Percentiles rank a stretch among this genome's conserved stretches.
Conservation (phyloP, 768 basidiomycete species). For the Russula sp. region DNA sequence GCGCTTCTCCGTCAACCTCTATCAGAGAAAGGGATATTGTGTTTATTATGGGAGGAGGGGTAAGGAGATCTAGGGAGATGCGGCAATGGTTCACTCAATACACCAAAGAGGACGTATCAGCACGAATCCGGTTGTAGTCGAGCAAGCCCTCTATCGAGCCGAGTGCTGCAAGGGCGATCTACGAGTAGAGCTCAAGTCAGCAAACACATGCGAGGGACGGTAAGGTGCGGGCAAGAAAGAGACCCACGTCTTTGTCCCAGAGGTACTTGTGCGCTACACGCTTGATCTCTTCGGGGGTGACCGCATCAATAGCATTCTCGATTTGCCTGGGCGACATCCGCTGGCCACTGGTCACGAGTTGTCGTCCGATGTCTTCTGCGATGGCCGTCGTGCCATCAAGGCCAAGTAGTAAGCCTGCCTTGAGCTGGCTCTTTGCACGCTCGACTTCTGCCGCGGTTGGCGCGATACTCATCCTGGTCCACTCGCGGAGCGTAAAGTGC, state of each 20-base stretch:
- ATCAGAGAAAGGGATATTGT: not conserved
- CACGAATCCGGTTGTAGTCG: conserved; percentile 87
- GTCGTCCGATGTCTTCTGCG: conserved; percentile 98
- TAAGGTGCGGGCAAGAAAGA: conserved; percentile 1
- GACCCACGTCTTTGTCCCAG: conserved; percentile 88
- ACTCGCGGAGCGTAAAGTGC: conserved; percentile 93
- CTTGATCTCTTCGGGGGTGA: conserved; percentile 83
- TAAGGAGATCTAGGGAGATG: not conserved
- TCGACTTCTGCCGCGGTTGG: conserved; percentile 69
- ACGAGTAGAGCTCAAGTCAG: conserved; percentile 1
- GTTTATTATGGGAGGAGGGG: not conserved
- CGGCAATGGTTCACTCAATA: conserved; percentile 38
- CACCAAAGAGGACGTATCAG: conserved; percentile 74
- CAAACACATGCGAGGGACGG: not conserved
- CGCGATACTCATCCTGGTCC: conserved; percentile 88
- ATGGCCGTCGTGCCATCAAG: conserved; percentile 95
- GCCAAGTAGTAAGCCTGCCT: conserved; percentile 83
- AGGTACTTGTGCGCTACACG: conserved; percentile 93
- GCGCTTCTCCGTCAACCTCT: conserved; percentile 2
- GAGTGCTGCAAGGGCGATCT: conserved; percentile 84
- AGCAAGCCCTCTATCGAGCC: conserved; percentile 88
- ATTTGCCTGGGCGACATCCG: conserved; percentile 90
- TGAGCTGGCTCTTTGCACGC: conserved; percentile 97
- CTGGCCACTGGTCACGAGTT: conserved; percentile 89
- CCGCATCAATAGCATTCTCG: conserved; percentile 86